Evolutionary conservation across 179 eudicot genomes (phyloP), one percentile per base, ranked within the genome.

Genomic region (Spergularia azorica): DNA sequence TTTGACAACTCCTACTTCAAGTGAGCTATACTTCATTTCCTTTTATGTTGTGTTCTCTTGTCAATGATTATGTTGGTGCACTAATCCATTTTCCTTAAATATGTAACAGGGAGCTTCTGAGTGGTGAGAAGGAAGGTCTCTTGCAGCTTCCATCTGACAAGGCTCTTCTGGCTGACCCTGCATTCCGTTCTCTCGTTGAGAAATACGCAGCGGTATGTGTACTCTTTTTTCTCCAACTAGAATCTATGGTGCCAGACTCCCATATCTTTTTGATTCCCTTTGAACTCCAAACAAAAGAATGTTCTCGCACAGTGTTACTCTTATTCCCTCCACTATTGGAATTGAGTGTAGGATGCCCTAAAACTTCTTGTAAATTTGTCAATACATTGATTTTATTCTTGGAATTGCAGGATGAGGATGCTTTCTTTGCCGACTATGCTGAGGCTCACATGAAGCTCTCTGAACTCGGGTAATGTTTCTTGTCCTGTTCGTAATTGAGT

Each of bases 51-150:
- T 59, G 10, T 36, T 41, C 3, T 17, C 9, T 3, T 38, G 26
- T 1, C 48, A 13, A 8, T 9, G 13, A 36, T 10, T 74, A 57
- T 57, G 32, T 11, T 66, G 56, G 57, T 12, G 32, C 32, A 36
- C 15, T 60, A 51, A 52, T 67, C 1, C n/a, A 2, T 57, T 14
- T 0, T 66, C 39, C 15, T n/a, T 12, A 18, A 2, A 12, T 60
- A 70, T 38, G 50, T 65, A 41, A 59, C 76, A 95, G 97, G 83
- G 97, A 91, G 81, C 97, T 95, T 52, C 72, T 93, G 67, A 84
- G 76, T 58, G 98, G 98, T 9, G 97, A 95, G 88, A 95, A 93
- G 88, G 95, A 95, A 74, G 98, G 97, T 65, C 93, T 93, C 63
- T 77, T 93, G 76, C 96, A 93, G 87, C 88, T 93, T 36, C 97